Evolutionary conservation across 805 yeast genomes (phyloP), one percentile per base, ranked within the genome.

Genomic region (Vanderwaltozyma yarrowii): DNA sequence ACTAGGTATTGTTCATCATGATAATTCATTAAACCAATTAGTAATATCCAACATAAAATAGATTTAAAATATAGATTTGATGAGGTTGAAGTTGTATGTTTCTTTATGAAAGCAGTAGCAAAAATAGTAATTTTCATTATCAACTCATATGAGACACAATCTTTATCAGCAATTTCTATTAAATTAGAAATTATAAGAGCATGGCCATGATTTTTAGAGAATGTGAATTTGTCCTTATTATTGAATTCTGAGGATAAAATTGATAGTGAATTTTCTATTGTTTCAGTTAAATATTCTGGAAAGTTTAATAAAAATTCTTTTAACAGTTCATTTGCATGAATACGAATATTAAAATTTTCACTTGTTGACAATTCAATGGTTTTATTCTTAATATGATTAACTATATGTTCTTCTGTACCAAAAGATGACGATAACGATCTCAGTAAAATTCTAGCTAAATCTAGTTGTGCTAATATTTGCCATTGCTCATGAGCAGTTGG

Each of bases 1-100:
- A 67, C 62, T 27, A 82, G 62, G 39, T 74, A 71, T 18, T 65
- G 60, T 13, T 69, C 68, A 27, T 80, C 81, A 0, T 60, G 50
- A 49, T 74, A 71, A 35, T 76, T 71, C 67, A 81, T 73, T 4
- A 80, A 55, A 2, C 89, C 89, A 42, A 69, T 64, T 17, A 82
- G 50, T 18, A 79, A 49, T 13, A 73, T 67, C 89, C 92, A 82
- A 30, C 84, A 59, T 31, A 71, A 54, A 34, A 71, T 35, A 28
- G 64, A 51, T 47, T 67, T 54, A 46, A 60, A 51, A 54, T 62
- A 52, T 42, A 65, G 38, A 31, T 58, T 31, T 9, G 56, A 42
- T 2, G 56, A 46, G 0, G 61, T 58, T 3, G 64, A 45, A 2
- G 60, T 51, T 1, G 60, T 53, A 21, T 53, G 56, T 23, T 61